Base-by-base conservation (phyloP, 169 alveolate genomes). In the Plasmodium reichenowi region DNA sequence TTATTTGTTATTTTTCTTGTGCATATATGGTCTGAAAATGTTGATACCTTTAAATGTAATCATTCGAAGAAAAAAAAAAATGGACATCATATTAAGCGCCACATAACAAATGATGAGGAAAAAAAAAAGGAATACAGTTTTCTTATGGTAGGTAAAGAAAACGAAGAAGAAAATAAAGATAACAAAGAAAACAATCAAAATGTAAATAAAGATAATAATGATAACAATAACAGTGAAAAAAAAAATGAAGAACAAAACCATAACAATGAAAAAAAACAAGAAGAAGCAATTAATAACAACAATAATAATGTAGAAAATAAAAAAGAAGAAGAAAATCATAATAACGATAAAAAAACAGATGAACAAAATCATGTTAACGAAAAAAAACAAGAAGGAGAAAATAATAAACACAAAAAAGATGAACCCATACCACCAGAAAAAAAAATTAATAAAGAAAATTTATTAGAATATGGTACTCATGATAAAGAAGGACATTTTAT, bases 381-480 rank as follows among this genome's bases (percentile, higher is more conserved):
- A 32, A 59, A 47, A 15, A 74, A 59, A 24, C 4, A 62, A 9
- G 68, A 75, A n/a, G 50, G 62, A 15, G 70, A 62, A 47, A 59
- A 15, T 29, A 48, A 48, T 64, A 7, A 6, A 2, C 47, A 76
- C 20, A 17, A 45, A 45, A 76, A 63, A 59, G 32, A 59, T 26
- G 70, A 43, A 8, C 0, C 22, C 13, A 22, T 63, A 48, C 89
- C 63, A 63, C 60, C 67, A 20, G 89, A 76, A 50, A 43, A 76
- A 76, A 76, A 76, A 63, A 63, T 76, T 63, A 76, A 62, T 76
- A 76, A 76, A 76, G 76, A 63, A 12, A 76, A 76, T 54, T 76
- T 76, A 20, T 50, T 76, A 63, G 89, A 76, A 56, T 63, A 76
- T 76, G 89, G 89, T 17, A 76, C 89, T 12, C 76, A 76, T 76